These are phyloP conservation scores for Noccaea caerulescens DNA, from an alignment of 345 rosid species.

Conservation along the genomic window DNA sequence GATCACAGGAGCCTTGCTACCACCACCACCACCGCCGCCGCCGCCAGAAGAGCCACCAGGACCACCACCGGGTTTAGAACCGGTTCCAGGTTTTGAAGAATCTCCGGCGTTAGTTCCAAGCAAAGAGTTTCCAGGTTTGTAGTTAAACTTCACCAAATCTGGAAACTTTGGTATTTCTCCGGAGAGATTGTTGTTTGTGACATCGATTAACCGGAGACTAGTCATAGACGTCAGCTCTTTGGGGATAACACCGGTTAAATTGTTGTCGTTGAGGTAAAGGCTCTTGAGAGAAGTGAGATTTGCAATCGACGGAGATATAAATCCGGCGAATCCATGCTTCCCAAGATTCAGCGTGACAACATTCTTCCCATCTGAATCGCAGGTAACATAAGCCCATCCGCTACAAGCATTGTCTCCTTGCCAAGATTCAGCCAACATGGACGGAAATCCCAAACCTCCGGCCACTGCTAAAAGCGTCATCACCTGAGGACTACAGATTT, in stretches of 20 bases:
- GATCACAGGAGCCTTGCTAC: conserved; percentile 53
- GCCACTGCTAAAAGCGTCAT: conserved; percentile 63
- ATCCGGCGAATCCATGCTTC: conserved; percentile 56
- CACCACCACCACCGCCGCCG: conserved; percentile 23
- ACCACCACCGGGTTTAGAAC: conserved; percentile 21
- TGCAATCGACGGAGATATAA: conserved; percentile 63
- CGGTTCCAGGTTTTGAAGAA: conserved; percentile 33
- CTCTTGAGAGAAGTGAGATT: conserved; percentile 59
- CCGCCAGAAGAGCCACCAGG: conserved; percentile 38
- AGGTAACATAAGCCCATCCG: conserved; percentile 59
- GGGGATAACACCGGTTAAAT: conserved; percentile 67
- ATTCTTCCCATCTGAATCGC: conserved; percentile 47
- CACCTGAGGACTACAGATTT: conserved; percentile 64
- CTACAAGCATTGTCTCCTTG: conserved; percentile 68
- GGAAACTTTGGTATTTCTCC: conserved; percentile 58
- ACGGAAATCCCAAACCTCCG: conserved; percentile 67
- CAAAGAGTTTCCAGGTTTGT: conserved; percentile 55
- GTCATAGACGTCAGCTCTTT: conserved; percentile 56
- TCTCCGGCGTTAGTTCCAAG: conserved; percentile 50
- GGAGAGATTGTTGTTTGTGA: conserved; percentile 73
- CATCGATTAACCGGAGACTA: conserved; percentile 55
- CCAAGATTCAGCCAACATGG: conserved; percentile 66
- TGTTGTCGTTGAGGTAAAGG: conserved; percentile 60
- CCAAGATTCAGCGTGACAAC: conserved; percentile 54
- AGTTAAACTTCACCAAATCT: conserved; percentile 45